These are phyloP conservation scores for Mucor velutinosus DNA, from an alignment of 371 early-diverging fungal species.

Conservation along the genomic window DNA sequence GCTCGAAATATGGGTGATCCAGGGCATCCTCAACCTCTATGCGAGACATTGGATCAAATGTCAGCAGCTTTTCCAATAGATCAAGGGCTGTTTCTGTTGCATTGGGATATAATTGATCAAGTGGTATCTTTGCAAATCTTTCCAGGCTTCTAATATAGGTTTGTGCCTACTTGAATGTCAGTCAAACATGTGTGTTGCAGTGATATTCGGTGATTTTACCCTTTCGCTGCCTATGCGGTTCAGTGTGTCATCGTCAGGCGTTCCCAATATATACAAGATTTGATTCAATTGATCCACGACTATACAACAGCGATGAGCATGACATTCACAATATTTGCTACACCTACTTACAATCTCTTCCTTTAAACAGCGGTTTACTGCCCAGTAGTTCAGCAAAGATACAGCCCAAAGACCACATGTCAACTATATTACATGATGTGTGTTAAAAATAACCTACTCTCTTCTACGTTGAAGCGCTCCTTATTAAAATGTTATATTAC, in stretches of 20 bases:
- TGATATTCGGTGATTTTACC: slow-evolving; percentile 25
- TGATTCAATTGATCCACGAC: slow-evolving; percentile 99
- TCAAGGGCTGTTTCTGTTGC: slow-evolving; percentile 58
- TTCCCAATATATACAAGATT: slow-evolving; percentile 96
- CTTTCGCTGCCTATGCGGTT: slow-evolving; percentile 80
- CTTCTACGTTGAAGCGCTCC: background rate
- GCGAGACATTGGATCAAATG: slow-evolving; percentile 80
- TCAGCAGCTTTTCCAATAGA: slow-evolving; percentile 75
- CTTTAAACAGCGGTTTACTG: slow-evolving; percentile 87
- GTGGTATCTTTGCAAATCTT: slow-evolving; percentile 86
- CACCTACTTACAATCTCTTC: slow-evolving; percentile 75
- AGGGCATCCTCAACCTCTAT: slow-evolving; percentile 86
- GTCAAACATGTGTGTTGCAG: background rate
- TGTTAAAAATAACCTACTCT: background rate
- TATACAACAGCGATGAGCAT: background rate
- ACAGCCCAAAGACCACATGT: slow-evolving; percentile 98
- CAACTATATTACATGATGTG: slow-evolving; percentile 55
- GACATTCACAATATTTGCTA: background rate
- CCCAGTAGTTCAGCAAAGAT: slow-evolving; percentile 96
- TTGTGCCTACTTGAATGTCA: slow-evolving; percentile 77
- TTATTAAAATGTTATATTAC: slow-evolving; percentile 29
- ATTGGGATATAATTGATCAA: slow-evolving; percentile 78
- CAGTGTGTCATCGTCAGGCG: slow-evolving; percentile 95
- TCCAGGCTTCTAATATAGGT: slow-evolving; percentile 93
- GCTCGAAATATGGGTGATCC: slow-evolving; percentile 75